Conservation (phyloP, 139 green algal genomes). For the Picochlorum sp. region DNA sequence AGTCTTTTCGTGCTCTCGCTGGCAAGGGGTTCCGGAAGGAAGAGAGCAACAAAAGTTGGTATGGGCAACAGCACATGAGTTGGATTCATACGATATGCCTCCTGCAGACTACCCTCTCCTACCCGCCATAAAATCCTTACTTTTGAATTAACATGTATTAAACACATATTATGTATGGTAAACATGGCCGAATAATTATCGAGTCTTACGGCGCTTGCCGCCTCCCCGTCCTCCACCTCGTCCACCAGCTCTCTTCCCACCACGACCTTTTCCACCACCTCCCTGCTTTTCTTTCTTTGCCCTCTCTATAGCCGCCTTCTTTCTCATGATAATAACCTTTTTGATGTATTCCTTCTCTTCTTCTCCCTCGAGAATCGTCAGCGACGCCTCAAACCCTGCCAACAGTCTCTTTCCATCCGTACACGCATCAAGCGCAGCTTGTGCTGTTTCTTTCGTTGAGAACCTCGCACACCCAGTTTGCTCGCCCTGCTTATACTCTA, state of each 20-base stretch:
- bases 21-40: neutral
- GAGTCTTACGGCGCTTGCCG: slow-evolving; percentile 15
- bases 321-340: slow-evolving; percentile 19
- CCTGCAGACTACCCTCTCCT: slow-evolving; percentile 26
- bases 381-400: slow-evolving; percentile 25
- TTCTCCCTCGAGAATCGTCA: slow-evolving; percentile 49
- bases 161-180: too few relatives aligned
- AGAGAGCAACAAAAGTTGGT: slow-evolving; percentile 19
- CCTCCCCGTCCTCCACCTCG: slow-evolving; percentile 22
- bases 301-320: neutral
- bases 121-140: slow-evolving; percentile 15
- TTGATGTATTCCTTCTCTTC: slow-evolving; percentile 54
- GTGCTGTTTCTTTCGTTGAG: slow-evolving; percentile 20
- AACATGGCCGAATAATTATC: neutral
- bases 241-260: slow-evolving; percentile 8
- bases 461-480: slow-evolving; percentile 47
- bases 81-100: slow-evolving; percentile 12
- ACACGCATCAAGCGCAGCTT: slow-evolving; percentile 11
- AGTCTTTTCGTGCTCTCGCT: slow-evolving; percentile 5
- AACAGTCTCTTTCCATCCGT: slow-evolving; percentile 39
- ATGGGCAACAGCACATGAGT: slow-evolving; percentile 12
- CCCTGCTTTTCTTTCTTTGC: neutral
- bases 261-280: neutral
- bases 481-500: slow-evolving; percentile 39
- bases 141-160: neutral